These are phyloP conservation scores for Corchorus capsularis DNA, from an alignment of 345 rosid species.

Conservation along the genomic window DNA sequence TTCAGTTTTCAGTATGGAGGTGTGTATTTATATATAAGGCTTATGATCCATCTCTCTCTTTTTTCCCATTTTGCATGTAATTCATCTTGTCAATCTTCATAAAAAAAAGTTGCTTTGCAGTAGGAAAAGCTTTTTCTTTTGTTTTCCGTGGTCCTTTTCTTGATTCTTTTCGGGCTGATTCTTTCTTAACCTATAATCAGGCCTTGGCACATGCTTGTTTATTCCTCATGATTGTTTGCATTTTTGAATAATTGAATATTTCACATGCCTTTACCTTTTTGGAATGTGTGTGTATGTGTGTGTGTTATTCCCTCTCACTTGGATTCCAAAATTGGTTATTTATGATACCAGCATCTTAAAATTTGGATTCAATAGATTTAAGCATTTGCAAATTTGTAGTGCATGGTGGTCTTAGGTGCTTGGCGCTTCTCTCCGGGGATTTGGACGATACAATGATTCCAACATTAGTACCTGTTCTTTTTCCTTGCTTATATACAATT, in stretches of 20 bases:
- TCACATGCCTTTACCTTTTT: not conserved
- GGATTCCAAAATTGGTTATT: not conserved
- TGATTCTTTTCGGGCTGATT: not conserved
- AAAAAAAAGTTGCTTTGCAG: not conserved
- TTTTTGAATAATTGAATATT: not conserved
- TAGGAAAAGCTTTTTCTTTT: not conserved
- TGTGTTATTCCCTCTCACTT: too few species aligned
- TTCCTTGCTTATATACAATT: slow-evolving; percentile 77
- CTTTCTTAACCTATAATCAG: not conserved
- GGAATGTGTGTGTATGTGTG: too few species aligned
- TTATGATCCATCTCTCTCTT: not conserved
- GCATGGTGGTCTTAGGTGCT: slow-evolving; percentile 84
- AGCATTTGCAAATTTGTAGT: slow-evolving; percentile 46
- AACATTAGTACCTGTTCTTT: slow-evolving; percentile 65
- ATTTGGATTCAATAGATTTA: slow-evolving; percentile 18
- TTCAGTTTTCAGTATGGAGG: not conserved
- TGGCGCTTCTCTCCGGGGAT: slow-evolving; percentile 83
- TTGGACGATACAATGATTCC: slow-evolving; percentile 85
- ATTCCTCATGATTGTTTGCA: not conserved
- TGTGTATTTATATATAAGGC: not conserved
- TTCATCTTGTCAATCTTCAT: not conserved
- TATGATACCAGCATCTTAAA: not conserved
- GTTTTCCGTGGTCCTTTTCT: not conserved
- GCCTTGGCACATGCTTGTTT: slow-evolving; percentile 1
- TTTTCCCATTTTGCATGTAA: not conserved